Base-by-base conservation (phyloP, 345 rosid genomes). In the Carallia pectinifolia region DNA sequence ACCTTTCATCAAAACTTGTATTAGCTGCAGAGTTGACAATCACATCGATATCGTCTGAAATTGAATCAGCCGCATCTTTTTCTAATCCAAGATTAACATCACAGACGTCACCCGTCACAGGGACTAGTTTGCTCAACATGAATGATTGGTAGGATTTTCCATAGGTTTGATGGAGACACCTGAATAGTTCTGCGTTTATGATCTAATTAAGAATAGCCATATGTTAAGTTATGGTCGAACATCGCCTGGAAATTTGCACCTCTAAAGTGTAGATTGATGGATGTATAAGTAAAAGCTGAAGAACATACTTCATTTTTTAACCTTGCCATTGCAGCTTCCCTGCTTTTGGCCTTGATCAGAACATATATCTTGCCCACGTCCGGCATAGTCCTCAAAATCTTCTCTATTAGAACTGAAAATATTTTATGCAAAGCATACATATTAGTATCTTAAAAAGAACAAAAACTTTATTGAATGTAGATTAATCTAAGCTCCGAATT, bases 351-450 rank as follows among this genome's bases (percentile, higher is more conserved):
- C 76, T 86, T 89, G 75, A 95, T 89, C 85, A 95, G 73, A 60
- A 95, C 74, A 81, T 82, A 92, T 72, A 92, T 87, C 85, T 89
- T 90, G 10, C 97, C 89, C 58, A 95, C 97, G 64, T 95, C 93
- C 4, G 97, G 99, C 55, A 79, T 85, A 13, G 93, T 87, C 71
- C 97, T 71, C 62, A 92, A 67, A 71, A 92, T 90, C 85, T 95
- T 95, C 90, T 92, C 97, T 53, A 92, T 87, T 27, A 95, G 82
- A 79, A 90, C 99, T 92, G 81, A 16, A 62, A 6, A 8, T 60
- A 53, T 52, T 6, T 36, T 23, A 23, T 4, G 27, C 31, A 47
- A 10, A 27, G 30, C 36, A 19, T 61, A 4, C 10, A 2, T 6
- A 56, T 54, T 8, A 40, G 44, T 39, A 31, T 13, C 36, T 66